Evolutionary conservation across 257 asterid genomes (phyloP), one percentile per base, ranked within the genome.

Genomic region (Osmanthus fragrans): DNA sequence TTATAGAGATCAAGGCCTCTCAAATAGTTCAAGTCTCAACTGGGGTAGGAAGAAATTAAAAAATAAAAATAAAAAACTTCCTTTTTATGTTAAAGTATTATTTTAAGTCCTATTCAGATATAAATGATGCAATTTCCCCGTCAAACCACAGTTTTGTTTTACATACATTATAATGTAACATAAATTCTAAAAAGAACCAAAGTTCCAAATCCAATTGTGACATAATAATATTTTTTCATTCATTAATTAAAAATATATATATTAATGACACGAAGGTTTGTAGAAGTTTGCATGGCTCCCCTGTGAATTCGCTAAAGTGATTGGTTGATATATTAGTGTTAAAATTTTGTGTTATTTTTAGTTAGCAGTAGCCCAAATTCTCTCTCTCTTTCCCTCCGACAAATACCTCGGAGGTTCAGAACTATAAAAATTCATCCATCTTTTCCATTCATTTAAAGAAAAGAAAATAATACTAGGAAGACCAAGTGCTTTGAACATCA

Each of bases 161-260:
- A 42, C 0, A 42, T 12, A 42, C 49, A 40, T 40, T 40, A 40
- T 19, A 18, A 51, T 4, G 8, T 51, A 51, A 54, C 64, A 51
- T 3, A 16, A 18, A 15, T 54, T 54, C 64, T 54, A 19, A 18
- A 18, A 54, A 7, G 8, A 7, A 54, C 64, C 12, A 0, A 54
- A 7, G 21, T 54, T 21, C 23, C 49, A 40, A 54, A 54, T 54
- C 25, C 64, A 54, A 54, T 54, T 54, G 27, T 54, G 64, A 6
- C 27, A 54, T n/a, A 42, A 60, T 30, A 27, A 80, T 72, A 19
- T 68, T 67, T 77, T 56, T 16, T 15, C 3, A 49, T 51, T n/a
- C 7, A 9, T 71, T 4, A 42, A 18, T 6, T 19, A 30, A 67
- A 49, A 66, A 30, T 30, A 30, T 30, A 30, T 32, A 10, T 40